phyloP scores from a whole-genome alignment of 2,329 filamentous ascomycete species.

The Akanthomyces lecanii region DNA sequence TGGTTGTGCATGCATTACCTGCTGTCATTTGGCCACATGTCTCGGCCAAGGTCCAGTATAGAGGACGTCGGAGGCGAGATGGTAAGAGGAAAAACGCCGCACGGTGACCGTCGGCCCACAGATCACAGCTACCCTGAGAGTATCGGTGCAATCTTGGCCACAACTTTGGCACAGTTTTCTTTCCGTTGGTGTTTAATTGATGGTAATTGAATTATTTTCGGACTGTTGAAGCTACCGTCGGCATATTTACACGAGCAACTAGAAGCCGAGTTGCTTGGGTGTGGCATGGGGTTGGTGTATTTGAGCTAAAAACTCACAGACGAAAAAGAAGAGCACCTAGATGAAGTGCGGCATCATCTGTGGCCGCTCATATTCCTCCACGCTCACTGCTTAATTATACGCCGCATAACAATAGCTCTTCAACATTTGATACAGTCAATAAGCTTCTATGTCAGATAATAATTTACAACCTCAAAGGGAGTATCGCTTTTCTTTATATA shows the following conservation, averaged over 20 bases:
- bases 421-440: too few relatives aligned
- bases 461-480: neutral
- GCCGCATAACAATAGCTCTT: too few relatives aligned
- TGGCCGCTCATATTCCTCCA: too few relatives aligned
- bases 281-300: too few relatives aligned
- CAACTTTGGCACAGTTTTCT: neutral
- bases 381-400: too few relatives aligned
- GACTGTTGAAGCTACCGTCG: neutral
- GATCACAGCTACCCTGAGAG: too few relatives aligned
- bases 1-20: neutral
- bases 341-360: too few relatives aligned
- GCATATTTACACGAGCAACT: neutral
- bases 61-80: neutral
- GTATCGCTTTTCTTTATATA: neutral
- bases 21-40: neutral
- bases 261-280: too few relatives aligned
- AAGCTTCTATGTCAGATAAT: too few relatives aligned
- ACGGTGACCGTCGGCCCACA: neutral
- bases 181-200: neutral
- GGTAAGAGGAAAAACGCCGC: neutral
- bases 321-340: too few relatives aligned
- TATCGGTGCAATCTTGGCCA: too few relatives aligned
- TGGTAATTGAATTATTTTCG: neutral
- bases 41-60: neutral
- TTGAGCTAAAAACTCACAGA: too few relatives aligned